Base-by-base conservation (phyloP, 2,329 filamentous ascomycete genomes). In the Trichoderma asperellum region DNA sequence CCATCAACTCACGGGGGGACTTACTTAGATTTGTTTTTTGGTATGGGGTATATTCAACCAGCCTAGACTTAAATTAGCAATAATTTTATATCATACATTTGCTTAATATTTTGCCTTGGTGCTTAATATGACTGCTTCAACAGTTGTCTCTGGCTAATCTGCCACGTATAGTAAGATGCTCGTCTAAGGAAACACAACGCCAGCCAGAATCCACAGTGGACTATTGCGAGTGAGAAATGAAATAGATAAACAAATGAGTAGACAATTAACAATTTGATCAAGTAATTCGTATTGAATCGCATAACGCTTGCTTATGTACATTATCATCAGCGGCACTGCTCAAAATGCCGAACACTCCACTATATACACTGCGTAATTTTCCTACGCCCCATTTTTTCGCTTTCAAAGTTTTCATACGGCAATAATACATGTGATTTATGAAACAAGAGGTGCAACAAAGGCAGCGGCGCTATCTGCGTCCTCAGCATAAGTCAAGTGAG, bases 401-500 rank as follows among this genome's bases (percentile, higher is more conserved):
- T 12, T 21, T 21, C 12, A 14, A 12, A 1, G 3, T 5, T 21
- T 1, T 16, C 24, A 12, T 18, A 12, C 11, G 6, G 5, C 2
- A 8, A 60, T 1, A 16, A 14, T 5, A 2, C 11, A 43, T 8
- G 40, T 43, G 6, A 43, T 43, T 34, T 6, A 64, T 14, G 40
- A 58, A 58, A 64, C 60, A 53, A 64, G 40, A 24, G 49, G 10
- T 34, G 10, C n/a, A 0, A 69, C 71, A 70, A 75, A 77, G 2
- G 67, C 53, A 2, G 77, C 76, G 4, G 76, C 73, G 2, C 61
- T 66, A 2, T 21, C 52, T 0, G 76, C 76, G 37, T 78, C 71
- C 12, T 66, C 60, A 4, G 71, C 72, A 49, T 79, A 79, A 0
- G 74, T 77, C 29, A 78, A 55, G 62, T 79, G 77, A 21, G 60